These are phyloP conservation scores for Trametes meyenii DNA, from an alignment of 768 basidiomycete species.

Conservation along the genomic window DNA sequence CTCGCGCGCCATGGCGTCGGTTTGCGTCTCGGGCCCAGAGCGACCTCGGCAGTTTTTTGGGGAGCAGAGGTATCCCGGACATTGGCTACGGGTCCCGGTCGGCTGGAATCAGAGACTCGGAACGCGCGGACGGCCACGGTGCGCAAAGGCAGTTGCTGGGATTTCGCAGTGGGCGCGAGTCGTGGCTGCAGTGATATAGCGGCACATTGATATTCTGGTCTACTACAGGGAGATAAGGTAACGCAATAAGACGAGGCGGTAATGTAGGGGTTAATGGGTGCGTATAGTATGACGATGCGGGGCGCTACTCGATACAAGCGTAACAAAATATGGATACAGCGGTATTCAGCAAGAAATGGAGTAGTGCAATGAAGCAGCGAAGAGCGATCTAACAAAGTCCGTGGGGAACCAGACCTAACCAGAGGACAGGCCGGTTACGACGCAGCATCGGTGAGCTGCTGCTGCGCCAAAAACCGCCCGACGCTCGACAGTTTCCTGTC, in stretches of 20 bases:
- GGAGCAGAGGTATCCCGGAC: too few species aligned
- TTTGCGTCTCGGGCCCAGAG: too few species aligned
- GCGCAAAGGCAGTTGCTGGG: too few species aligned
- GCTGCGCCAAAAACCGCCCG: slow-evolving; percentile 1
- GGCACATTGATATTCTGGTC: too few species aligned
- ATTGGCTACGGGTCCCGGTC: too few species aligned
- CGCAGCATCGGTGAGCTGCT: neutral
- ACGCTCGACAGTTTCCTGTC: slow-evolving; percentile 8
- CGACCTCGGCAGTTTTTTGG: too few species aligned
- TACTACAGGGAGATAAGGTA: neutral
- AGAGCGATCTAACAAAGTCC: neutral
- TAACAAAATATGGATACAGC: slow-evolving; percentile 3
- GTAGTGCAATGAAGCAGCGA: neutral
- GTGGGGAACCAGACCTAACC: neutral
- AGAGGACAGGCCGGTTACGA: neutral
- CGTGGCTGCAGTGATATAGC: too few species aligned
- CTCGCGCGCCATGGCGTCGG: too few species aligned
- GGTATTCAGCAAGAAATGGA: slow-evolving; percentile 3
- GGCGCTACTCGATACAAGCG: slow-evolving; percentile 6
- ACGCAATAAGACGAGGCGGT: too few species aligned
- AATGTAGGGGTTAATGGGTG: neutral
- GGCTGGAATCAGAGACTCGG: too few species aligned
- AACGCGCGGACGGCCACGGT: too few species aligned
- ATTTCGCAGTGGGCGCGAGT: too few species aligned
- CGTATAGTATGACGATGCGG: neutral